Evolutionary conservation across 176 grass and related monocot species (phyloP), one percentile per base, ranked within the genome.

Genomic region (Guadua angustifolia): DNA sequence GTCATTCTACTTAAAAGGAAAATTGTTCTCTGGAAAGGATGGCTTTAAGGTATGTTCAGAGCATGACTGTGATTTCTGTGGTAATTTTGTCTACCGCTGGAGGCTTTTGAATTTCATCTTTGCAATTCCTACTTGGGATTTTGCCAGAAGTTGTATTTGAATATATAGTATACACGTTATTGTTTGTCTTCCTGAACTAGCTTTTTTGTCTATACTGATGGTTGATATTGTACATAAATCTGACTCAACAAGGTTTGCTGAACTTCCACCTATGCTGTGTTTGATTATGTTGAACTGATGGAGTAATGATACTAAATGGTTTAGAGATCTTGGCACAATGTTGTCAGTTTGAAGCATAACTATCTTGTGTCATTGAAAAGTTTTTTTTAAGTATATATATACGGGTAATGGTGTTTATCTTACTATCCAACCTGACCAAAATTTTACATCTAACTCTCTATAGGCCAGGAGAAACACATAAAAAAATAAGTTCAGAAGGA

Each of bases 1-100:
- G 88, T 89, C 53, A 60, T 80, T 77, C 77, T 91, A 74, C 69
- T 92, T 82, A 99, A 92, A 77, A 99, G 87, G 93, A 99, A 95
- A 92, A 90, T 61, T 75, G 62, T 63, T 90, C n/a, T 36, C 24
- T 78, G 83, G 78, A 85, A 98, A 94, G 86, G 93, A 95, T 90
- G 93, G 96, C 58, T 65, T 86, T 71, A 99, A 95, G 88, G 96
- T 99, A 86, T 67, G 38, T 58, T 17, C 44, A 69, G 51, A 16
- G 24, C 55, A 82, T 82, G 49, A 35, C 71, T 73, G 15, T 62
- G 26, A 57, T 69, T 53, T 58, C 29, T 64, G 43, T 62, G 51
- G 32, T 71, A 77, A 36, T 79, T 77, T 39, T 66, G 24, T 88
- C 64, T 51, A 7, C 26, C 55, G 51, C 50, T 66, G 78, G 7